phyloP scores from a whole-genome alignment of 805 yeast species.

The Phaffomyces thermotolerans region DNA sequence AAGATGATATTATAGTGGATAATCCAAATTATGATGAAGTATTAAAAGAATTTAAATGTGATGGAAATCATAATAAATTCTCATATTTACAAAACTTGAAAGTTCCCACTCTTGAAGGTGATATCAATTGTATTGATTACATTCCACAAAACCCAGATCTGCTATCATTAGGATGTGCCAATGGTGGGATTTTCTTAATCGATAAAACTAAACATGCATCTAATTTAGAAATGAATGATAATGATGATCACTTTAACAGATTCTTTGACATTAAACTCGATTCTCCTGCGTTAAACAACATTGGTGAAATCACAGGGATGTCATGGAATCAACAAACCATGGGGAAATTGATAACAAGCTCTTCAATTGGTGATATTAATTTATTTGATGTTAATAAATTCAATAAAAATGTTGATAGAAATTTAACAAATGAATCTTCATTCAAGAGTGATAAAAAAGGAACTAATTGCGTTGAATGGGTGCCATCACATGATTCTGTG shows the following conservation, averaged over 20 bases:
- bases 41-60: slow-evolving; percentile 22
- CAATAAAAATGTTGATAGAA: background rate
- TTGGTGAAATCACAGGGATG: slow-evolving; percentile 46
- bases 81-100: slow-evolving; percentile 50
- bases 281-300: slow-evolving; percentile 25
- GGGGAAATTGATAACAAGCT: slow-evolving; percentile 53
- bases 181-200: slow-evolving; percentile 59
- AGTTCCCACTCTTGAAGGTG: slow-evolving; percentile 43
- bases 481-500: slow-evolving; percentile 50
- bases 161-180: slow-evolving; percentile 60
- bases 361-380: slow-evolving; percentile 56
- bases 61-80: slow-evolving; percentile 22
- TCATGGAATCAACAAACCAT: slow-evolving; percentile 51
- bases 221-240: slow-evolving; percentile 40
- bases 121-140: slow-evolving; percentile 62
- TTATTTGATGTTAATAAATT: slow-evolving; percentile 58
- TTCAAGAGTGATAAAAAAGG: slow-evolving; percentile 36
- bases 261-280: slow-evolving; percentile 42
- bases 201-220: slow-evolving; percentile 80
- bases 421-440: slow-evolving; percentile 9
- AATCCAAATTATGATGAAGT: slow-evolving; percentile 30
- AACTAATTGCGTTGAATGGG: slow-evolving; percentile 69
- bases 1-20: slow-evolving; percentile 6
- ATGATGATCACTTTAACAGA: slow-evolving; percentile 15
- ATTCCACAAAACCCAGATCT: slow-evolving; percentile 87